These are phyloP conservation scores for Aspergillus novoparasiticus DNA, from an alignment of 2,329 filamentous ascomycete genomes.

Conservation along the genomic window DNA sequence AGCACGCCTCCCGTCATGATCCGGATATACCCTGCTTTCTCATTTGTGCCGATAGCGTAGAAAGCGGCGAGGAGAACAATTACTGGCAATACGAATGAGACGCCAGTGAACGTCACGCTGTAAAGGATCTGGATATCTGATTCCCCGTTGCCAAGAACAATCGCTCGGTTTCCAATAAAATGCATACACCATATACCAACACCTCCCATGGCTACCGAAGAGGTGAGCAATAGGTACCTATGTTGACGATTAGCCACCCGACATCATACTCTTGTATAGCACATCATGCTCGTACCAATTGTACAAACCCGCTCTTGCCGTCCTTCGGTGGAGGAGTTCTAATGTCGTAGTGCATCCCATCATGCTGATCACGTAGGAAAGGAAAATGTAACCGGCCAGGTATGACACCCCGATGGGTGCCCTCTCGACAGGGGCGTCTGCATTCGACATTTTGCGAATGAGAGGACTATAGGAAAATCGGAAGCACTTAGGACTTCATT, in stretches of 20 bases:
- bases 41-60: constrained; percentile 65
- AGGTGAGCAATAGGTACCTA: constrained; percentile 64
- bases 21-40: constrained; percentile 60
- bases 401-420: constrained; percentile 25
- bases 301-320: constrained; percentile 66
- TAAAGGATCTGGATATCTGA: constrained; percentile 71
- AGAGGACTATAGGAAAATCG: neutral
- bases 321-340: constrained; percentile 77
- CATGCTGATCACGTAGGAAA: constrained; percentile 71
- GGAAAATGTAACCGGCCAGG: constrained; percentile 65
- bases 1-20: constrained; percentile 66
- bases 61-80: constrained; percentile 74
- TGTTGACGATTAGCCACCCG: constrained; percentile 6
- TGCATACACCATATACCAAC: constrained; percentile 80
- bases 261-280: neutral
- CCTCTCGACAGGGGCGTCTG: constrained; percentile 13
- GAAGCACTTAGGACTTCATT: neutral
- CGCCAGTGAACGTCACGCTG: constrained; percentile 68
- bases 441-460: constrained; percentile 23
- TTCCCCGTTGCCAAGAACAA: constrained; percentile 67
- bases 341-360: constrained; percentile 77
- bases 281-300: constrained; percentile 61
- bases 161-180: constrained; percentile 80
- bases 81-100: constrained; percentile 81
- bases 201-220: constrained; percentile 72